A percentile compares a stretch with the other conserved stretches of the same genome.
These are phyloP conservation scores for Monosporozyma solicola DNA, from an alignment of 805 yeast species.

Conservation along the genomic window DNA sequence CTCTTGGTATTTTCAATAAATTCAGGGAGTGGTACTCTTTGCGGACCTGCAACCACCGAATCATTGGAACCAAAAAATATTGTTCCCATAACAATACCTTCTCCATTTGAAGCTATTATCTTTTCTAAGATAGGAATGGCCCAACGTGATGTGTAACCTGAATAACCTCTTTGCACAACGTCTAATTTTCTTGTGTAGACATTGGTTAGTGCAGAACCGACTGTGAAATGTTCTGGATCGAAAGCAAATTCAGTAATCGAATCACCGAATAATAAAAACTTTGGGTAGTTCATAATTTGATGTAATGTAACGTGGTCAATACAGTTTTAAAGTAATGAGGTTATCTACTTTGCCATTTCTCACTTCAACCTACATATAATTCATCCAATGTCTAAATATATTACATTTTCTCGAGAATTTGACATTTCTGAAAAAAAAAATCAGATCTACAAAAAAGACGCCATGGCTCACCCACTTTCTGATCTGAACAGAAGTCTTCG, in stretches of 20 bases:
- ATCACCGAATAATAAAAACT: conserved; percentile 29
- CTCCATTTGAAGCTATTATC: conserved; percentile 42
- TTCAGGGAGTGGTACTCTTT: conserved; percentile 43
- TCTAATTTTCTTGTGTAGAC: conserved; percentile 57
- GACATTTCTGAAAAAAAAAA: not conserved
- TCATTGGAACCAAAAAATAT: conserved; percentile 83
- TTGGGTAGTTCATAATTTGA: conserved; percentile 22
- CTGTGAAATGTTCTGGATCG: conserved; percentile 36
- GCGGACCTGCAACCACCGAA: conserved; percentile 38
- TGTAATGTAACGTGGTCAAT: not conserved
- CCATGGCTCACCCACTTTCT: not conserved
- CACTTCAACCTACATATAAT: no score
- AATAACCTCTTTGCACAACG: conserved; percentile 62
- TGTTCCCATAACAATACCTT: conserved; percentile 38
- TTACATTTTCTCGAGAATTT: not conserved
- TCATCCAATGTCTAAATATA: not conserved
- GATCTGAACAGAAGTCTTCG: not conserved
- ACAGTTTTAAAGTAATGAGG: not conserved
- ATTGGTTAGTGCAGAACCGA: conserved; percentile 43
- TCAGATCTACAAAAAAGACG: not conserved
- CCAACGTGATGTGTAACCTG: conserved; percentile 67
- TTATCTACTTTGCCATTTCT: not conserved
- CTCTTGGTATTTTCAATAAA: conserved; percentile 40
- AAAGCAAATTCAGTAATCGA: conserved; percentile 36
- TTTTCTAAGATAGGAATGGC: conserved; percentile 43